phyloP scores from a whole-genome alignment of 2,329 filamentous ascomycete genomes.

The Leptographium galeiforme region DNA sequence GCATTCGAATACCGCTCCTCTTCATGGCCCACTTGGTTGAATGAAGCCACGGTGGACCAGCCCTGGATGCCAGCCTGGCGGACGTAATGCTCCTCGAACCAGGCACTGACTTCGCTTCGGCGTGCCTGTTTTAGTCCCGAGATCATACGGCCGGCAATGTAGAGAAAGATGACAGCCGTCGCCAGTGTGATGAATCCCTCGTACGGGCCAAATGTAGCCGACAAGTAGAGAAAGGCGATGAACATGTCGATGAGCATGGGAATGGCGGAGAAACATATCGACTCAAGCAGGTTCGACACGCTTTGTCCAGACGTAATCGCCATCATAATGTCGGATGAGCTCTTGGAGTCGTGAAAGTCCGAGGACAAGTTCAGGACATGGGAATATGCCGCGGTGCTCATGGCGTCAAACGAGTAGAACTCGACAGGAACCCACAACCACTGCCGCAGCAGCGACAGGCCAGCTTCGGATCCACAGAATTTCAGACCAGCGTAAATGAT shows the following conservation, averaged over 20 bases:
- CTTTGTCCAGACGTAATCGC: conserved; percentile 41
- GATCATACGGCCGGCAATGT: conserved; percentile 39
- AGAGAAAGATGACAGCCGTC: conserved; percentile 42
- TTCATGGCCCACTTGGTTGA: conserved; percentile 46
- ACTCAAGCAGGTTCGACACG: conserved; percentile 43
- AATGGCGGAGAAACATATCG: conserved; percentile 41
- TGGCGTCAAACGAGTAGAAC: conserved; percentile 39
- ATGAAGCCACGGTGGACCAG: conserved; percentile 46
- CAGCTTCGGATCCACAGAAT: conserved; percentile 40
- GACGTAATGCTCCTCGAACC: conserved; percentile 42
- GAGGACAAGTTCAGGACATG: conserved; percentile 48
- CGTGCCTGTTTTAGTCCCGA: conserved; percentile 33
- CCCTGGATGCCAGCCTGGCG: conserved; percentile 42
- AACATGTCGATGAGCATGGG: conserved; percentile 48
- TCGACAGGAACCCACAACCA: conserved; percentile 47
- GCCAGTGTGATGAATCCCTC: conserved; percentile 49
- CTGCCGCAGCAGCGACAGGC: conserved; percentile 37
- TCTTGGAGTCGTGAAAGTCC: conserved; percentile 48
- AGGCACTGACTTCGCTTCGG: conserved; percentile 36
- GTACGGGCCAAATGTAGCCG: conserved; percentile 43
- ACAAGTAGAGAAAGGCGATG: conserved; percentile 46
- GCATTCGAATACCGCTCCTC: conserved; percentile 39
- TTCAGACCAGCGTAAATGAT: conserved; percentile 36
- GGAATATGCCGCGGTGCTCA: conserved; percentile 41
- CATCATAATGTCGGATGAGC: conserved; percentile 43